Evolutionary conservation across 192 early-diverging fungal genomes (phyloP), one percentile per base, ranked within the genome.

Genomic region (Thamnidium elegans): DNA sequence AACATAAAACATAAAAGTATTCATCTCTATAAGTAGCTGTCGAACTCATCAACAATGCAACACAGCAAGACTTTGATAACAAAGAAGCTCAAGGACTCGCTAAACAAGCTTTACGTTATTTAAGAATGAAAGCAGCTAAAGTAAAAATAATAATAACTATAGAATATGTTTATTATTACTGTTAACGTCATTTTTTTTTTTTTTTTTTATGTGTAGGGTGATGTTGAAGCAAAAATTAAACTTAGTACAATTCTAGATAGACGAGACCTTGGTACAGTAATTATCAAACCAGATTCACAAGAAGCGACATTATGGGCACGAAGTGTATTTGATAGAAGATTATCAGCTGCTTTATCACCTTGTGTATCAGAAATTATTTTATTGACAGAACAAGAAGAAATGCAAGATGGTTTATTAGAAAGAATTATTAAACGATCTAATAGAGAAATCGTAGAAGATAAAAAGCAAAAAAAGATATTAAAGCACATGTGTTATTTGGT

Each of bases 151-250:
- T 17, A 59, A 59, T 23, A 19, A 31, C 11, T 48, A 48, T 7
- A 62, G 48, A 21, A 63, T 3, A 63, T 50, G 20, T 43, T 30
- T n/a, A 61, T 20, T 21, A 19, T 21, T 8, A 51, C 1, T 19
- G 1, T 51, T 19, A 9, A n/a, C 50, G 1, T 1, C 7, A n/a
- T n/a, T n/a, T n/a, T n/a, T 23, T 15, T 7, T 51, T 23, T 15
- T 23, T 51, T 23, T 15, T 51, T 23, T 1, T 6, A 20, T 59
- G 1, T 47, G 32, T 31, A 70, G 68, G 68, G 68, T 42, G 68
- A 70, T 70, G 62, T 70, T 11, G 68, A 70, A 19, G 68, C 68
- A 48, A 70, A 70, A 30, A 51, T 70, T 6, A 70, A 70, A 55
- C 43, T 70, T 3, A 58, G 62, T 39, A 70, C 62, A 0, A 53